phyloP scores from a whole-genome alignment of 208 protist genomes.

The Plasmodiophora brassicae region DNA sequence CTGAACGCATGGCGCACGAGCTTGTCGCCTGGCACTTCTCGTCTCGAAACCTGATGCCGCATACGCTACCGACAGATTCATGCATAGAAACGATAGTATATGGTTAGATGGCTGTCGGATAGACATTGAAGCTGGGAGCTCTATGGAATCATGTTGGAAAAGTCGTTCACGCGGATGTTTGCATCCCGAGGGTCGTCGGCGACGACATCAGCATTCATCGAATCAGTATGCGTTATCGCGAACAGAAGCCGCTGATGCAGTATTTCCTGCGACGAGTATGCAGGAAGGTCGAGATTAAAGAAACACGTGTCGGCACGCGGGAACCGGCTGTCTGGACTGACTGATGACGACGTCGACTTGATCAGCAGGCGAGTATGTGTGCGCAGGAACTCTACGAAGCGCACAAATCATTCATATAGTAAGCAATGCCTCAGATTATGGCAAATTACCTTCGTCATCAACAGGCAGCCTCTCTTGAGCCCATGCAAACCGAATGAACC shows the following conservation, averaged over 20 bases:
- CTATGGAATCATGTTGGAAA: not conserved
- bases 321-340: not conserved
- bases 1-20: too few relatives aligned
- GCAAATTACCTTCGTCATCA: too few relatives aligned
- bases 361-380: slow-evolving; percentile 9
- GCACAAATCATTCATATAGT: too few relatives aligned
- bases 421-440: too few relatives aligned
- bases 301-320: slow-evolving; percentile 20
- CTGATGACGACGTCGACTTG: not conserved
- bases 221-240: slow-evolving; percentile 23
- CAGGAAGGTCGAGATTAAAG: not conserved
- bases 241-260: not conserved
- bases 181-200: not conserved
- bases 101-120: too few relatives aligned
- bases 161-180: not conserved
- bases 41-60: too few relatives aligned
- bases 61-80: too few relatives aligned
- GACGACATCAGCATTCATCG: slow-evolving; percentile 16
- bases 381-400: not conserved
- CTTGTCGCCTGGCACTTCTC: too few relatives aligned
- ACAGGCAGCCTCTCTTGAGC: slow-evolving; percentile 29
- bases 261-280: not conserved
- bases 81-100: too few relatives aligned
- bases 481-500: slow-evolving; percentile 27
- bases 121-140: too few relatives aligned